Base-by-base conservation (phyloP, 805 yeast genomes). In the Kluyveromyces siamensis region DNA sequence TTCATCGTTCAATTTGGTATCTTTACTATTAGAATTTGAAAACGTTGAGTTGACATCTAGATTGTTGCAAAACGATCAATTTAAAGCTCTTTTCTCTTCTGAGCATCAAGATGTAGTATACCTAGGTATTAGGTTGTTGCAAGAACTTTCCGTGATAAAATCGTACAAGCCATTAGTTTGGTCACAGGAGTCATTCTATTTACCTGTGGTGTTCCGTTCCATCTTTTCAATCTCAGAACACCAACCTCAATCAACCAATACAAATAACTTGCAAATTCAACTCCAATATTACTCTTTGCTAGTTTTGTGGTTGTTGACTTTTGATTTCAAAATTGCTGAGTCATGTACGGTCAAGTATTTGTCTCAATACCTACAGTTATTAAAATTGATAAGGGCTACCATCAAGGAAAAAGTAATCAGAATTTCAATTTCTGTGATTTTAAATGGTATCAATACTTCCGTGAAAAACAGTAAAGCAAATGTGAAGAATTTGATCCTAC, bases 351-450 rank as follows among this genome's bases (percentile, higher is more conserved):
- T 77, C 70, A 52, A 68, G 76, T 61, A 76, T 77, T 48, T 81
- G 71, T 44, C 72, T 61, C 65, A 74, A 75, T 69, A 73, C 53
- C 60, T 59, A 47, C 66, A 58, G 52, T 70, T 65, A 59, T 66
- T 77, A 52, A 67, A 68, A 38, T 73, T 87, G 44, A 79, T 89
- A 27, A 86, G 84, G 62, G 79, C 80, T 50, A 87, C 96, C 1
- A 86, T 91, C 55, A 93, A 93, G 72, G 95, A 90, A 69, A 93
- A 93, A 71, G 80, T 93, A 48, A 85, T 88, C 33, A 77, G 99
- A 62, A 72, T 93, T 41, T 75, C 93, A n/a, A 74, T 89, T 27
- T 82, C 95, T 1, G 79, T 84, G 39, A 71, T 90, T 54, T 69
- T 79, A 58, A 85, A 85, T 60, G 72, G 84, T 45, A 70, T 83